Evolutionary conservation across 2,329 filamentous ascomycete species (phyloP), one percentile per base, ranked within the genome.

Genomic region (Talaromyces sp.): DNA sequence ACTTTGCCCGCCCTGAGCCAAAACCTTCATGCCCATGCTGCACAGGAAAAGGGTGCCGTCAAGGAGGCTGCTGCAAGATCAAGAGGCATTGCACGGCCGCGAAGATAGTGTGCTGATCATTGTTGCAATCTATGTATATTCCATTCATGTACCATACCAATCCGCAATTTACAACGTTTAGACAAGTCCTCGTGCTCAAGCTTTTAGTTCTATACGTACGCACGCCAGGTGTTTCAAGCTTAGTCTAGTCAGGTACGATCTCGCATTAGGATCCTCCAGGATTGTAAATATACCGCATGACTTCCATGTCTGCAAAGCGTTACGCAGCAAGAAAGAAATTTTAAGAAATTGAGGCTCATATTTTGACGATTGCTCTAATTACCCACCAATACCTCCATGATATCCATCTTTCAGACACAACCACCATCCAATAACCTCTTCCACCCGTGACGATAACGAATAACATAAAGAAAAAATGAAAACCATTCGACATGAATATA

Each of bases 1-100:
- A 64, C 62, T 19, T 68, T 79, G 45, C 77, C 78, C 9, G 67
- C 70, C 11, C 66, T 79, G 54, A 78, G 74, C 68, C 72, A 74
- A 19, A 69, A 69, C 3, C 67, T 75, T 63, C 70, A 68, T 39
- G 70, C 70, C 25, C 69, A 68, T 62, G 70, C 68, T 43, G 47
- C 68, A 4, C 69, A 71, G 25, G 72, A 73, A 56, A 71, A 69
- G 50, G 73, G 70, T 62, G 70, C 71, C 65, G 69, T 73, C 39
- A 73, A 72, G 62, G 69, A 73, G 61, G 67, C 65, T 19, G 58
- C 61, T 9, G 37, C 22, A 11, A 65, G 52, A 37, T 52, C 41
- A 22, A 66, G 62, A 45, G 25, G 17, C 35, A 41, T n/a, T 19
- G 33, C 45, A 35, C 47, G 41, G 52, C 35, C 33, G 31, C 62